Conservation (phyloP, 179 eudicot genomes). For the Heliamphora pulchella region DNA sequence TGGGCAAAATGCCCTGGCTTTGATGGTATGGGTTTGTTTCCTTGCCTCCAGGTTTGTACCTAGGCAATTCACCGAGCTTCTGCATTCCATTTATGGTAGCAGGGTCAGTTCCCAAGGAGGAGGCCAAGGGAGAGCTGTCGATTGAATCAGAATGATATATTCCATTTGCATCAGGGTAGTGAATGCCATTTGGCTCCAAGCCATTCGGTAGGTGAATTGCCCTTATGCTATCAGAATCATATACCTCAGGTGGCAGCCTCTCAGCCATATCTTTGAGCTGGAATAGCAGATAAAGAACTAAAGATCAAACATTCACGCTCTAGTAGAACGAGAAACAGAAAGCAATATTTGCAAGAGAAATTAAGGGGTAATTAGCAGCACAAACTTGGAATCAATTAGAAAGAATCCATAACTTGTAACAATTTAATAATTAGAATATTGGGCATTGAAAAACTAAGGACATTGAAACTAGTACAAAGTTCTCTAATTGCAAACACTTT, state of each 20-base stretch:
- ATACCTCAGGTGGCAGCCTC: constrained; percentile 79
- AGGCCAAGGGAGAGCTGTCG: constrained; percentile 25
- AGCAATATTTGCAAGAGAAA: neutral
- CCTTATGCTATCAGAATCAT: constrained; percentile 48
- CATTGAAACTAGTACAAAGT: neutral
- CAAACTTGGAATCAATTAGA: neutral
- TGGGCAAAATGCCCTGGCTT: constrained; percentile 26
- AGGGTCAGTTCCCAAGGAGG: constrained; percentile 27
- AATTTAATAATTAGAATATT: neutral
- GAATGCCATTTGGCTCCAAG: constrained; percentile 52
- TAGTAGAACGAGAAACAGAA: neutral
- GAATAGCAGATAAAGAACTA: neutral
- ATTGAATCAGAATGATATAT: constrained; percentile 29
- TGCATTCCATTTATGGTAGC: constrained; percentile 31
- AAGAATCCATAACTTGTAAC: neutral
- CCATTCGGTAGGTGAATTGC: constrained; percentile 51
- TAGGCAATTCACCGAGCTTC: constrained; percentile 32
- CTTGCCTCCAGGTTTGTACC: constrained; percentile 24
- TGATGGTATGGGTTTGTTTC: constrained; percentile 30
- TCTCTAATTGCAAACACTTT: neutral
- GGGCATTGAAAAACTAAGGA: neutral
- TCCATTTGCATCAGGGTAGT: constrained; percentile 41
- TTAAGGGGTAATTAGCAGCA: neutral
- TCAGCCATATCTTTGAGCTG: constrained; percentile 97
- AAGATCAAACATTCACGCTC: constrained; percentile 1